Base-by-base conservation (phyloP, 2,329 filamentous ascomycete species). In the Fusarium globosum region DNA sequence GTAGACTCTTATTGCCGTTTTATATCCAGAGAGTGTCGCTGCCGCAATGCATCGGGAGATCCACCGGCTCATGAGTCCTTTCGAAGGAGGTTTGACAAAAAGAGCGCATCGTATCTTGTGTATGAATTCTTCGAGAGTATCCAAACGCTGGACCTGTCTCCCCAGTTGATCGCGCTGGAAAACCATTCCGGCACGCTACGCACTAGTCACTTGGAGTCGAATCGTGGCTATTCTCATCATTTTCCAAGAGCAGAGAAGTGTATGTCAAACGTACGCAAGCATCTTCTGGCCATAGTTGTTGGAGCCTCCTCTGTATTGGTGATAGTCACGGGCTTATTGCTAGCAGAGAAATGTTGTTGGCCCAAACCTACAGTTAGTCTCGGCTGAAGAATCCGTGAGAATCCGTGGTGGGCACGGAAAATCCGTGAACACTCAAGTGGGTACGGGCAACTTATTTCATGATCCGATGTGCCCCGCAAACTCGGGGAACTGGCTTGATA, bases 341-440 rank as follows among this genome's bases (percentile, higher is more conserved):
- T 12, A 5, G 12, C 11, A 26, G 16, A 33, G 12, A 20, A 20
- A n/a, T 36, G 9, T 33, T 10, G 28, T 10, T 30, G 28, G 28
- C 28, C 28, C 28, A 30, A 3, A 1, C 28, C 28, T 28, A 10
- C 28, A 15, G 30, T 28, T 7, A 2, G 16, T 20, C 33, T 6
- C 30, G 26, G 51, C 9, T 43, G 23, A 15, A 45, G 52, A 67
- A 36, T 45, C 64, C 64, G 62, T 45, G 20, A 67, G 43, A 67
- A 39, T 51, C 64, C 64, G 62, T 30, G 51, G 35, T 35, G 64
- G 64, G 51, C 43, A 66, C 64, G 42, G 49, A 51, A 20, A 43
- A 8, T 43, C 43, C 21, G 11, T 12, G n/a, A 13, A 4, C 1
- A 0, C 12, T 11, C 36, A 4, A 43, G 23, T 28, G 35, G 36